A percentile compares a stretch with the other conserved stretches of the same genome.
Evolutionary conservation across 129 eudicot species (phyloP).

Genomic region (Rutidosis leptorrhynchoides): DNA sequence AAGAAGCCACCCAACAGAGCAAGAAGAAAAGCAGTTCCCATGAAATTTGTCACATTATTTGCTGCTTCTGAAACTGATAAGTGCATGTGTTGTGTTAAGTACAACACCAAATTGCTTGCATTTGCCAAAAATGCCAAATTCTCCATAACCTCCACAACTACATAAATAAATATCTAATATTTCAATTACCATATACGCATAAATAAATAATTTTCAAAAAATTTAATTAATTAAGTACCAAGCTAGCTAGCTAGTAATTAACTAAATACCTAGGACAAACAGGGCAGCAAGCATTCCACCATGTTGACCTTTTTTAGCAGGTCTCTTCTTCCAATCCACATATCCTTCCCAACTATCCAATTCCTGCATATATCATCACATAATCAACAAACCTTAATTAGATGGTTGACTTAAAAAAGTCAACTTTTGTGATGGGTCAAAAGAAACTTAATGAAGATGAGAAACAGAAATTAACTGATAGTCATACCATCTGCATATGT

Average conservation of each 20-base stretch:
- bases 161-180: background rate
- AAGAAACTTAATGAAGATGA: background rate
- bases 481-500: background rate
- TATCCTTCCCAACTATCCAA: slow-evolving; percentile 80
- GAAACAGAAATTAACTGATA: background rate
- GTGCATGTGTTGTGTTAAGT: slow-evolving; percentile 68
- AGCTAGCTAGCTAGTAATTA: no score
- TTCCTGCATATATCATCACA: slow-evolving; percentile 41
- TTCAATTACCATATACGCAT: slow-evolving; percentile 5
- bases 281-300: slow-evolving; percentile 90
- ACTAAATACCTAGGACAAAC: slow-evolving; percentile 88
- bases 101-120: slow-evolving; percentile 88
- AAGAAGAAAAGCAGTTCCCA: slow-evolving; percentile 91
- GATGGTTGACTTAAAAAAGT: background rate
- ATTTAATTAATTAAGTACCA: no score
- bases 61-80: slow-evolving; percentile 60
- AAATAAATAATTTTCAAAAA: no score
- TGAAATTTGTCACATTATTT: slow-evolving; percentile 80
- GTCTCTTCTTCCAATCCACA: slow-evolving; percentile 74
- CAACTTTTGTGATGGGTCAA: background rate
- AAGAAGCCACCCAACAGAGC: slow-evolving; percentile 93
- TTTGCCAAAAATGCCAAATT: slow-evolving; percentile 81
- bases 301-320: slow-evolving; percentile 65
- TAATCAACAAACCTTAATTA: no score
- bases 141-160: slow-evolving; percentile 83